These are phyloP conservation scores for Neurospora terricola DNA, from an alignment of 495 filamentous ascomycete genomes.

Conservation along the genomic window DNA sequence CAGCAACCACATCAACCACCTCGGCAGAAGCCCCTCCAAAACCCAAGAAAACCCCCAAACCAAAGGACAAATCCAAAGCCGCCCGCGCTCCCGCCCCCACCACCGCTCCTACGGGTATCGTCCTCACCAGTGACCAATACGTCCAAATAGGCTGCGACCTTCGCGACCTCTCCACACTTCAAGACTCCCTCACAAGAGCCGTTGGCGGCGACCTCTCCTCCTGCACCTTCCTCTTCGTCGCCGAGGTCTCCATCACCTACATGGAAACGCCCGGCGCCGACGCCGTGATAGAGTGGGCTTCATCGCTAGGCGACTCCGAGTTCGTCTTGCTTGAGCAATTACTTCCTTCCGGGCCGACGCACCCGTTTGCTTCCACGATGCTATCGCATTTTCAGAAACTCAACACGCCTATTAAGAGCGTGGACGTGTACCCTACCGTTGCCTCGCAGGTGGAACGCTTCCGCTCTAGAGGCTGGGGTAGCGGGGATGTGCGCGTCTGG, in stretches of 20 bases:
- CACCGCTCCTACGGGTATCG: slow-evolving; percentile 17
- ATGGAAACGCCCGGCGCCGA: slow-evolving; percentile 74
- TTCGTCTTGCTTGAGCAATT: slow-evolving; percentile 91
- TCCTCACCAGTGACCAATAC: slow-evolving; percentile 59
- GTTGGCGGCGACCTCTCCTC: slow-evolving; percentile 39
- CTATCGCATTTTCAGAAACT: slow-evolving; percentile 73
- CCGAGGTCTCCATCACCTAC: slow-evolving; percentile 85
- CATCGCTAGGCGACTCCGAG: slow-evolving; percentile 52
- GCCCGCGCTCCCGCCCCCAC: background rate
- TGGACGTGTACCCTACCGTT: slow-evolving; percentile 58
- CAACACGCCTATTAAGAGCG: slow-evolving; percentile 62
- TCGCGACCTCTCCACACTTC: slow-evolving; percentile 49
- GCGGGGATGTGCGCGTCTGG: slow-evolving; percentile 35
- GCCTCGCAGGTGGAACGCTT: slow-evolving; percentile 58
- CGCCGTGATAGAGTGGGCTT: slow-evolving; percentile 60
- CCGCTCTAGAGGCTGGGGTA: slow-evolving; percentile 50
- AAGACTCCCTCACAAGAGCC: slow-evolving; percentile 42
- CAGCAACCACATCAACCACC: slow-evolving; percentile 27
- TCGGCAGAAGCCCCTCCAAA: slow-evolving; percentile 22
- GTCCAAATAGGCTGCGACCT: slow-evolving; percentile 77
- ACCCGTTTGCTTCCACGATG: slow-evolving; percentile 88
- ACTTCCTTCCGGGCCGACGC: slow-evolving; percentile 60
- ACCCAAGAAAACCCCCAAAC: background rate
- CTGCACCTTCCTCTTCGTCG: slow-evolving; percentile 63
- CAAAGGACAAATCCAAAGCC: background rate